A percentile compares a stretch with the other conserved stretches of the same genome.
Conservation (phyloP, 305 asterid genomes). For the Rubia balearica region DNA sequence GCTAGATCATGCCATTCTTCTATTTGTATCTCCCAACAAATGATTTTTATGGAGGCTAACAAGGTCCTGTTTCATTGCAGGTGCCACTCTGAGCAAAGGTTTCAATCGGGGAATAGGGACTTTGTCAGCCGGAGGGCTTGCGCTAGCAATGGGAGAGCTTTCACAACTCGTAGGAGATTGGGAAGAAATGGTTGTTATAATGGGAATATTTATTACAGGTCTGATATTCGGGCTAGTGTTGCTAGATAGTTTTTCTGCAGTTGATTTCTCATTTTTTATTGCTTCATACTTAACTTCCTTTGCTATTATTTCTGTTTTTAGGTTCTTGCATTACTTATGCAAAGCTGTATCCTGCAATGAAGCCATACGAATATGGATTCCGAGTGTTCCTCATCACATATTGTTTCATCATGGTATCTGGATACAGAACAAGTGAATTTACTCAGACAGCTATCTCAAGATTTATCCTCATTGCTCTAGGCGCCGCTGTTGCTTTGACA, state of each 20-base stretch:
- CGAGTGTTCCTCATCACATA: constrained; percentile 71
- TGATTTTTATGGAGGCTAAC: constrained; percentile 7
- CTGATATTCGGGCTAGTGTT: constrained; percentile 24
- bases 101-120: constrained; percentile 92
- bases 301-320: constrained; percentile 10
- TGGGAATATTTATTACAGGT: constrained; percentile 39
- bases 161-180: constrained; percentile 43
- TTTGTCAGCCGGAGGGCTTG: constrained; percentile 79
- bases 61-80: constrained; percentile 25
- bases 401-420: constrained; percentile 64
- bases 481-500: constrained; percentile 49
- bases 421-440: constrained; percentile 53
- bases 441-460: constrained; percentile 48
- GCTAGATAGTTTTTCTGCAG: not conserved
- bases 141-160: constrained; percentile 67
- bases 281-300: constrained; percentile 22
- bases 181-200: constrained; percentile 30
- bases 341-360: constrained; percentile 65
- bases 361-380: constrained; percentile 70
- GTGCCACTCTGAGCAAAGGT: constrained; percentile 87
- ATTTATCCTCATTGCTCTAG: constrained; percentile 59
- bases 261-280: not conserved
- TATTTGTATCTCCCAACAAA: not conserved
- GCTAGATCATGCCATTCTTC: not conserved
- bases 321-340: constrained; percentile 35